Conservation (phyloP, 345 rosid genomes). For the Odontarrhena argentea region DNA sequence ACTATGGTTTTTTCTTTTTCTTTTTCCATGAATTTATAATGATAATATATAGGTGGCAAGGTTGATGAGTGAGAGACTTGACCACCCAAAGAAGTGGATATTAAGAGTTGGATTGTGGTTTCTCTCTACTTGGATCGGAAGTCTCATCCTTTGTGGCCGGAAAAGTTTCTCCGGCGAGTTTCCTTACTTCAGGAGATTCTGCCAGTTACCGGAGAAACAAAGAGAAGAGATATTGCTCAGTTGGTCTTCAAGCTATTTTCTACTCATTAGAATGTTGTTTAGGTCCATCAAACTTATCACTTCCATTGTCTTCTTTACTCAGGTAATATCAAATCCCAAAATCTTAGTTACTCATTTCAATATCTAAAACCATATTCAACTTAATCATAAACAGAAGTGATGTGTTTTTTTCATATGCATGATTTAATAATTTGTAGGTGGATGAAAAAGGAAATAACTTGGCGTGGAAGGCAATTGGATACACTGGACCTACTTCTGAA, state of each 20-base stretch:
- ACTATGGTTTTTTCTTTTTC: not conserved
- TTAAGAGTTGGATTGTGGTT: slow-evolving; percentile 54
- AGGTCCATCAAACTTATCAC: slow-evolving; percentile 60
- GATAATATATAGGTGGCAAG: slow-evolving; percentile 49
- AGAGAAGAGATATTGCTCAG: slow-evolving; percentile 53
- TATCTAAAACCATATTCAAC: not conserved
- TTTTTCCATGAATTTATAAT: not conserved
- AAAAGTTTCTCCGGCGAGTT: slow-evolving; percentile 48
- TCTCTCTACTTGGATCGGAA: slow-evolving; percentile 75
- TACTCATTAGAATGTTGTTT: slow-evolving; percentile 56
- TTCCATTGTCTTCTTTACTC: slow-evolving; percentile 67
- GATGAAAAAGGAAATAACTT: slow-evolving; percentile 57
- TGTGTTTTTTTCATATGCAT: too few species aligned
- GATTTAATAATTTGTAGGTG: slow-evolving; percentile 43
- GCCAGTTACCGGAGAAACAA: slow-evolving; percentile 45
- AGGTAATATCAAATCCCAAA: slow-evolving; percentile 46
- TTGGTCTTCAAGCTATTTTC: slow-evolving; percentile 61
- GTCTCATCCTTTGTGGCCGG: slow-evolving; percentile 68
- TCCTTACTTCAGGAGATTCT: slow-evolving; percentile 59
- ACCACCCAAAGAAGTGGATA: slow-evolving; percentile 79
- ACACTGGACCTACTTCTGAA: slow-evolving; percentile 57
- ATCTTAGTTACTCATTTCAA: slow-evolving; percentile 5
- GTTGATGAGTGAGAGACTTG: slow-evolving; percentile 53
- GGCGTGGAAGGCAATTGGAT: slow-evolving; percentile 80
- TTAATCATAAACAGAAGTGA: too few species aligned